Percentiles rank a stretch among this genome's conserved stretches.
These are phyloP conservation scores for Rubia yunnanensis DNA, from an alignment of 257 asterid species.

Conservation along the genomic window DNA sequence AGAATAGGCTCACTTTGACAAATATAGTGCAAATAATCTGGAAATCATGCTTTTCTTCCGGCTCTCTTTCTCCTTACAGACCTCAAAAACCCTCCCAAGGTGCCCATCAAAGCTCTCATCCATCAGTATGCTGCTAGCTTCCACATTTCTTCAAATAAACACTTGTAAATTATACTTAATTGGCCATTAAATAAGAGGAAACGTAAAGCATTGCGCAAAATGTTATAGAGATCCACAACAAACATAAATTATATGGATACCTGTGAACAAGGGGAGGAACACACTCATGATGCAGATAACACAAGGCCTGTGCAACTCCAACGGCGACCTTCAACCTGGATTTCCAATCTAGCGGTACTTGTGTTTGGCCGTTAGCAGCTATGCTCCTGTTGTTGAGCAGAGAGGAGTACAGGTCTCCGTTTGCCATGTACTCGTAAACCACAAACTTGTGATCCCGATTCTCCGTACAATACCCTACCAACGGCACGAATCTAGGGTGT, in stretches of 20 bases:
- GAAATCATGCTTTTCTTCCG: not conserved
- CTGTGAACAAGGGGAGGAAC: constrained; percentile 15
- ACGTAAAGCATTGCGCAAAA: no score
- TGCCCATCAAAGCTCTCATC: constrained; percentile 3
- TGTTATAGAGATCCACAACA: no score
- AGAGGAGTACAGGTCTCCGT: not conserved
- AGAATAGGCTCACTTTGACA: not conserved
- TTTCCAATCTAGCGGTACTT: constrained; percentile 3
- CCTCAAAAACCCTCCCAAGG: constrained; percentile 7
- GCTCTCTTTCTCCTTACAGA: not conserved
- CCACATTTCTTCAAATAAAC: constrained; percentile 7
- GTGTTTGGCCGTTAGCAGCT: not conserved
- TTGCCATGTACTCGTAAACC: constrained; percentile 6
- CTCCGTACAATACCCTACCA: constrained; percentile 8
- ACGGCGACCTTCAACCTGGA: constrained; percentile 10
- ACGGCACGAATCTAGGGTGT: constrained; percentile 5
- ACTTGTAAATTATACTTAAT: not conserved
- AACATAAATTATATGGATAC: no score
- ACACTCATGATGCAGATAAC: constrained; percentile 11
- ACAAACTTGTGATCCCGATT: not conserved
- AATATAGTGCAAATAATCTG: not conserved
- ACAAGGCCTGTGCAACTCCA: constrained; percentile 10
- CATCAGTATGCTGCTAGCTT: constrained; percentile 12
- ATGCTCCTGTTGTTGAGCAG: not conserved
- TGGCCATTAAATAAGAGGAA: no score